A percentile compares a stretch with the other conserved stretches of the same genome.
phyloP scores from a whole-genome alignment of 768 basidiomycete species.

The Termitomyces sp. region DNA sequence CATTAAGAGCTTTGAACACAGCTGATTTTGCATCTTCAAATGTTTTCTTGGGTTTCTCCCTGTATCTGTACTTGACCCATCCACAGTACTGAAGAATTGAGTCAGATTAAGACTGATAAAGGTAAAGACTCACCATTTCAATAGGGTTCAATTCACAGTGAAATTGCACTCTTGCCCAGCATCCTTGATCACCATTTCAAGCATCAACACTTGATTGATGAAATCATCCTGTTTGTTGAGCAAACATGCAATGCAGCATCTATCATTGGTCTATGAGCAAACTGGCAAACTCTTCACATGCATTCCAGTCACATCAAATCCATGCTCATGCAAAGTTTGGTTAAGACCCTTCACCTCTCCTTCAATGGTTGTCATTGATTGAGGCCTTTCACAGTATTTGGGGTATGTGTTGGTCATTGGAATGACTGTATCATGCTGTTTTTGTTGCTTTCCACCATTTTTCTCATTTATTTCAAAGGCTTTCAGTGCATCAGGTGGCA shows the following conservation, averaged over 20 bases:
- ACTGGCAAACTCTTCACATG: conserved; percentile 33
- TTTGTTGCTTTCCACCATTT: conserved; percentile 24
- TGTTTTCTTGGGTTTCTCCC: conserved; percentile 18
- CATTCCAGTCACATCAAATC: conserved; percentile 31
- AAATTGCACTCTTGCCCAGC: conserved; percentile 30
- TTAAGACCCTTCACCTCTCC: conserved; percentile 33
- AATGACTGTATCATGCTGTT: conserved; percentile 23
- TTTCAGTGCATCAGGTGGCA: conserved; percentile 27
- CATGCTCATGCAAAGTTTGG: conserved; percentile 30
- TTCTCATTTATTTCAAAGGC: conserved; percentile 29
- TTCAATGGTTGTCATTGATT: conserved; percentile 30
- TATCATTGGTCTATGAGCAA: too few relatives aligned
- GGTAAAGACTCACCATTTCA: conserved; percentile 33
- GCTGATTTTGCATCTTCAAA: conserved; percentile 12
- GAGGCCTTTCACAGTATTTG: conserved; percentile 21
- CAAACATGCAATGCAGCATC: conserved; percentile 35
- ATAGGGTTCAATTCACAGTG: conserved; percentile 34
- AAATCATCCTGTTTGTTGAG: conserved; percentile 39
- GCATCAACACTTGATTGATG: conserved; percentile 27
- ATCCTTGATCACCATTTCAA: conserved; percentile 26
- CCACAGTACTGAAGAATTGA: conserved; percentile 20
- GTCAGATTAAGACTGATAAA: conserved; percentile 18
- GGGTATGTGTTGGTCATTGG: conserved; percentile 22
- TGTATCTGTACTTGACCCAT: too few relatives aligned
- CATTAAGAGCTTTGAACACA: conserved; percentile 18